Evolutionary conservation across 331 rosid species (phyloP).

Genomic region (Stylosanthes scabra): DNA sequence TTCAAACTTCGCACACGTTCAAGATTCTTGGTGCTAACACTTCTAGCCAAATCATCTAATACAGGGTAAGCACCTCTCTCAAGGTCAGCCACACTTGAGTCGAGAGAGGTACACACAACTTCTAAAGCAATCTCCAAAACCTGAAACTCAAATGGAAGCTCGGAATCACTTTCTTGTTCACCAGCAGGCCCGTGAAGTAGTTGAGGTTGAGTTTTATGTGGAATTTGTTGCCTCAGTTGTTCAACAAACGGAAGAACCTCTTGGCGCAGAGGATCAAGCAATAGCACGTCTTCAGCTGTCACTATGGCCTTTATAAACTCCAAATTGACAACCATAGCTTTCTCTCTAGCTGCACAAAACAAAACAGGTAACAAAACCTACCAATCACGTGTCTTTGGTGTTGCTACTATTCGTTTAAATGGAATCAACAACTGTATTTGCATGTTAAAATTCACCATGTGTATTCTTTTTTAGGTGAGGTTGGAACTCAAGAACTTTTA

Average conservation of each 20-base stretch:
- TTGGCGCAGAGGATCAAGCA: slow-evolving; percentile 85
- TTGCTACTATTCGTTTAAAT: no score
- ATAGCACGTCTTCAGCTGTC: slow-evolving; percentile 86
- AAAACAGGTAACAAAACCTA: no score
- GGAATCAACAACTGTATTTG: no score
- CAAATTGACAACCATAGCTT: slow-evolving; percentile 91
- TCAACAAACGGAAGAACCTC: slow-evolving; percentile 97
- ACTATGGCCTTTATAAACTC: slow-evolving; percentile 93
- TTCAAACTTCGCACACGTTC: slow-evolving; percentile 90
- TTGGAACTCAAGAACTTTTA: no score
- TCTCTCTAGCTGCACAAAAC: slow-evolving; percentile 78
- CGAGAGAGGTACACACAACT: no score
- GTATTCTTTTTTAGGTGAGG: no score
- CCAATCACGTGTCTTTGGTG: no score
- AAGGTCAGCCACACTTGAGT: no score
- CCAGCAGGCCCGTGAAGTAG: slow-evolving; percentile 49
- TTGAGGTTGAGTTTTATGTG: slow-evolving; percentile 49
- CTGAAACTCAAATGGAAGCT: slow-evolving; percentile 95
- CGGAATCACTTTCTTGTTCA: slow-evolving; percentile 64
- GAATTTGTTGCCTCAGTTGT: slow-evolving; percentile 82
- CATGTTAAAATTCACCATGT: no score
- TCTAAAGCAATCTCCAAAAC: slow-evolving; percentile 86
- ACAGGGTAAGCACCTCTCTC: slow-evolving; percentile 39
- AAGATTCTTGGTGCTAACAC: slow-evolving; percentile 95
- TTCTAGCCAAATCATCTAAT: slow-evolving; percentile 85